These are phyloP conservation scores for Yarrowia sp. DNA, from an alignment of 805 yeast genomes.

Conservation along the genomic window DNA sequence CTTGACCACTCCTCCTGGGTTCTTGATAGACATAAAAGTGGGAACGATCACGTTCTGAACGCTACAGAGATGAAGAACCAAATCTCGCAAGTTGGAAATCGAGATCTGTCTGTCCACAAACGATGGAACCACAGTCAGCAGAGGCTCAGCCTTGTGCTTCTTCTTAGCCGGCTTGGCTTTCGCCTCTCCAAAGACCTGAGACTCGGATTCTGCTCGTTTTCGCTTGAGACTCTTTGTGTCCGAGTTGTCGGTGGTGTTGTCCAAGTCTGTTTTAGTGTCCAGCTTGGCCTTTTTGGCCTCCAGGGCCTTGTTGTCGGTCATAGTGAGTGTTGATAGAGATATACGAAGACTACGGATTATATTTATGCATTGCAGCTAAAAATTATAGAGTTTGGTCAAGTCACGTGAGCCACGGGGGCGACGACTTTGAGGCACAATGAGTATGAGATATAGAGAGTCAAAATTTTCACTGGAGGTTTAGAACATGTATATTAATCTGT, in stretches of 20 bases:
- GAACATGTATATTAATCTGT: too few species aligned
- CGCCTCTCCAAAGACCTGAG: background rate
- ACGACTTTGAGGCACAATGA: too few species aligned
- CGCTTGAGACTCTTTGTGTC: slow-evolving; percentile 27
- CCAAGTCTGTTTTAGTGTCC: background rate
- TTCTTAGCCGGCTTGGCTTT: slow-evolving; percentile 41
- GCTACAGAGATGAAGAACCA: slow-evolving; percentile 55
- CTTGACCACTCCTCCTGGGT: slow-evolving; percentile 58
- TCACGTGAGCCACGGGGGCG: background rate
- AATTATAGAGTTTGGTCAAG: slow-evolving; percentile 16
- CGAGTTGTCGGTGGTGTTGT: background rate
- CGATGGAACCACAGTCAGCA: slow-evolving; percentile 41
- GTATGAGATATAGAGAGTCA: too few species aligned
- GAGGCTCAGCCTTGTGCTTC: slow-evolving; percentile 45
- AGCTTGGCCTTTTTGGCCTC: slow-evolving; percentile 18
- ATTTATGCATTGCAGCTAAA: slow-evolving; percentile 36
- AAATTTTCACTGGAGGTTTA: too few species aligned
- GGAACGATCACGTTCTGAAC: slow-evolving; percentile 54
- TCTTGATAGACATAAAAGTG: slow-evolving; percentile 58
- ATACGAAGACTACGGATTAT: slow-evolving; percentile 12
- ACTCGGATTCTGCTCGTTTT: slow-evolving; percentile 11
- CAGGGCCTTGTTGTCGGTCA: slow-evolving; percentile 30
- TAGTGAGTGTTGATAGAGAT: background rate
- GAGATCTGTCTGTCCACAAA: slow-evolving; percentile 39
- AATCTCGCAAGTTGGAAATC: slow-evolving; percentile 54